Conservation (phyloP, 139 green algal species). For the Gonium pectorale region DNA sequence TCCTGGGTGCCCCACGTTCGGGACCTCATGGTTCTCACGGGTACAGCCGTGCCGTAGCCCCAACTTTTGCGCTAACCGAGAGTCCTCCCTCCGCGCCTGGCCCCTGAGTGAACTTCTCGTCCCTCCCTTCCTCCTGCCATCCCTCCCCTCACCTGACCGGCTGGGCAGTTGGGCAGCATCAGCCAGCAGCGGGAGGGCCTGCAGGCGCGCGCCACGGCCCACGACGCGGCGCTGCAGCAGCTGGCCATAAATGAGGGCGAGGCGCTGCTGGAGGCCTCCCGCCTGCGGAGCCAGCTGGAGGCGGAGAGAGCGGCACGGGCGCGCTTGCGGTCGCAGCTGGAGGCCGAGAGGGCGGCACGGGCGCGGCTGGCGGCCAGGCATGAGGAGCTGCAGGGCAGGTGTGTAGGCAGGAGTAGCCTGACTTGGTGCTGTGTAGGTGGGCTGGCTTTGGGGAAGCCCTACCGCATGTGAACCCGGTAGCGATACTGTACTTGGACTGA, state of each 20-base stretch:
- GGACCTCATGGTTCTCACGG: neutral
- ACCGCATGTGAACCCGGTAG: too few species aligned
- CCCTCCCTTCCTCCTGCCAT: neutral
- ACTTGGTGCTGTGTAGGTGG: too few species aligned
- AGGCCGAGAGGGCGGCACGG: conserved; percentile 13
- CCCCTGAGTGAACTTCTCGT: neutral
- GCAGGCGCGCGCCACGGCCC: neutral
- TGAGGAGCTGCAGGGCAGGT: conserved; percentile 42
- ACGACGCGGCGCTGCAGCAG: conserved; percentile 31
- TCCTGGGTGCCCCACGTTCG: too few species aligned
- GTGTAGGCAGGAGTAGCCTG: too few species aligned
- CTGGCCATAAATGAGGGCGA: conserved; percentile 36
- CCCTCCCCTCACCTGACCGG: neutral
- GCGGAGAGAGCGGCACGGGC: conserved; percentile 5
- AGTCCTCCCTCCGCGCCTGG: neutral
- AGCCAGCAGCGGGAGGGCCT: conserved; percentile 11
- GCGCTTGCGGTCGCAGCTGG: neutral
- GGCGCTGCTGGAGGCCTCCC: conserved; percentile 18
- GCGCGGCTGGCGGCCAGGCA: conserved; percentile 13
- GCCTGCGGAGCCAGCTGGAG: conserved; percentile 20
- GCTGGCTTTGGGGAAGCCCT: too few species aligned
- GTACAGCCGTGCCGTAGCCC: conserved; percentile 31
- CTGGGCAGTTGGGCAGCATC: conserved; percentile 9
- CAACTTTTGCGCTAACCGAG: neutral
- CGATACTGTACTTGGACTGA: too few species aligned